These are phyloP conservation scores for Alternaria sp. DNA, from an alignment of 2,329 filamentous ascomycete genomes.

Conservation along the genomic window DNA sequence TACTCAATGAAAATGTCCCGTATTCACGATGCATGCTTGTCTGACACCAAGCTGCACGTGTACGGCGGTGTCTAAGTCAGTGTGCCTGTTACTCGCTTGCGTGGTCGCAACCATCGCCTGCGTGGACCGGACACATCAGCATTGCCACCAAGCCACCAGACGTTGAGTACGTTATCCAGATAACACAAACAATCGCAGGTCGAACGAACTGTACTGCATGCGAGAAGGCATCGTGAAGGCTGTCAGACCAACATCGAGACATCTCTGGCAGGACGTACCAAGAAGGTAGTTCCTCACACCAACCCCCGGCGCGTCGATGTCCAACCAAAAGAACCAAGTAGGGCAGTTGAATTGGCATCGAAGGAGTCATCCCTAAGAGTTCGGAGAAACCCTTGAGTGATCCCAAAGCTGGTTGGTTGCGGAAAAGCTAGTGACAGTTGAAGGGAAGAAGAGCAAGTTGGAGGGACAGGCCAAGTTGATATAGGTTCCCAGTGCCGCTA, in stretches of 20 bases:
- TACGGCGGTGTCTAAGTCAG: not conserved
- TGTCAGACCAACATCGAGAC: not conserved
- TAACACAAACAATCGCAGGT: not conserved
- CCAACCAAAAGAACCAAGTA: too few species aligned
- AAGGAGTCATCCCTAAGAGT: too few species aligned
- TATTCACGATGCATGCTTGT: not conserved
- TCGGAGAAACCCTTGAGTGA: too few species aligned
- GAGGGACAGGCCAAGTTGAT: too few species aligned
- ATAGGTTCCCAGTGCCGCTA: too few species aligned
- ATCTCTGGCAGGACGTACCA: not conserved
- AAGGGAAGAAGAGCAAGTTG: too few species aligned
- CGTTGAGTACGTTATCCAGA: not conserved
- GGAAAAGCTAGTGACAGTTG: too few species aligned
- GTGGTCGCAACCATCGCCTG: not conserved
- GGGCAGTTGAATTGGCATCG: too few species aligned
- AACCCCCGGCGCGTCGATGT: not conserved
- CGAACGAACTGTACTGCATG: not conserved
- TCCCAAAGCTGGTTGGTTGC: too few species aligned
- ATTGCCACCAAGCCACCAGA: not conserved
- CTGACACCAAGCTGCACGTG: not conserved
- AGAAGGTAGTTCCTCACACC: not conserved
- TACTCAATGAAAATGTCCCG: not conserved
- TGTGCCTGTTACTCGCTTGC: not conserved
- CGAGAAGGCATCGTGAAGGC: not conserved
- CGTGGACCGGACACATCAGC: not conserved